Base-by-base conservation (phyloP, 2,329 filamentous ascomycete genomes). In the Cladosporium halotolerans region DNA sequence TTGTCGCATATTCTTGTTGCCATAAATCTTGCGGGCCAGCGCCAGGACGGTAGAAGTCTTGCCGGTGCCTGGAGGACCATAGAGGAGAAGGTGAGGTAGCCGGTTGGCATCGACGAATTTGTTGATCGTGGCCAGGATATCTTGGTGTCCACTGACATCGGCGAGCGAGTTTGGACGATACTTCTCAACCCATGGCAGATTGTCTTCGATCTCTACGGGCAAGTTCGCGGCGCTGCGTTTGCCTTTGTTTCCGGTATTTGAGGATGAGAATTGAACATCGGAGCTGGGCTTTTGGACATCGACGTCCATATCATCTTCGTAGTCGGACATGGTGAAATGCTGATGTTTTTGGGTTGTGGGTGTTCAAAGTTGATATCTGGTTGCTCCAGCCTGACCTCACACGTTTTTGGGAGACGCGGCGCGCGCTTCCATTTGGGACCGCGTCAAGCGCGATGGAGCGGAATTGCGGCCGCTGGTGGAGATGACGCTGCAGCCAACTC, bases 11-110 rank as follows among this genome's bases (percentile, higher is more conserved):
- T 97, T 96, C 59, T 88, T 86, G 55, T 78, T 74, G 50, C 93
- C 93, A 67, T 99, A 99, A 71, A 99, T 97, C 56, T 88, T 84
- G 50, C 93, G 83, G 33, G 93, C 91, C 40, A 99, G 84, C 0
- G 93, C 93, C 39, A 99, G 82, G 58, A 97, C 88, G 2, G 93
- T 99, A 5, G 92, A 97, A 0, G 93, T 99, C 76, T 99, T 99
- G 63, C 93, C 93, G 0, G 93, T 99, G 56, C 93, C 93, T 0
- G 93, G 93, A 4, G 93, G 93, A 0, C 93, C 93, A 68, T 99
- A 99, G 57, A 99, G 86, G 13, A 99, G 85, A 39, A 99, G 85
- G 76, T 99, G 93, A 7, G 93, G 93, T 50, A 99, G 79, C 62
- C 91, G 83, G 73, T 99, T 97, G 54, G 88, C 82, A 68, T 97